Evolutionary conservation across 2,329 filamentous ascomycete genomes (phyloP).

Genomic region (Trichoderma semiorbis): DNA sequence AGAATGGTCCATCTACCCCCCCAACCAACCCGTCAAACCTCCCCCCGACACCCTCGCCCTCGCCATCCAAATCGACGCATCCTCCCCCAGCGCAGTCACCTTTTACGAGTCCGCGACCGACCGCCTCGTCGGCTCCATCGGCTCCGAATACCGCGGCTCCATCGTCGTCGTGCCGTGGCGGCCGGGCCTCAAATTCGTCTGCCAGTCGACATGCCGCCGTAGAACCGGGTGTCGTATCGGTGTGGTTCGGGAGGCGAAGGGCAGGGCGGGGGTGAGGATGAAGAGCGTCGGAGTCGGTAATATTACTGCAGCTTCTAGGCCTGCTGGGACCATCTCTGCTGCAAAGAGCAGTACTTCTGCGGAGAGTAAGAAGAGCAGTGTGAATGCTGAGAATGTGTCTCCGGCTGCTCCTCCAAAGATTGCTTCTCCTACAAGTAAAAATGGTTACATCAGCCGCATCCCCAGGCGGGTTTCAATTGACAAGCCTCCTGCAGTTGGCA

Average conservation of each 20-base stretch:
- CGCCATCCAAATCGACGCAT: conserved; percentile 10
- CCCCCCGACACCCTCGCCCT: conserved; percentile 5
- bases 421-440: background rate
- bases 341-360: background rate
- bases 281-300: background rate
- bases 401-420: background rate
- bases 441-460: background rate
- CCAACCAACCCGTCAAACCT: background rate
- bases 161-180: conserved; percentile 13
- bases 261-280: background rate
- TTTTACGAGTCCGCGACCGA: background rate
- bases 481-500: background rate
- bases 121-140: conserved; percentile 12
- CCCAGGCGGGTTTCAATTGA: background rate
- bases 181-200: background rate
- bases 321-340: background rate
- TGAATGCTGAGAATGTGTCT: background rate
- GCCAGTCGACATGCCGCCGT: background rate
- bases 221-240: conserved; percentile 1
- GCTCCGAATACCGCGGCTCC: conserved; percentile 11
- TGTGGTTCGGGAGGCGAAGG: background rate
- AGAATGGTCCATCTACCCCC: conserved; percentile 8
- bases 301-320: background rate
- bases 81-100: background rate
- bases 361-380: background rate